A percentile compares a stretch with the other conserved stretches of the same genome.
These are phyloP conservation scores for Metschnikowia similis DNA, from an alignment of 805 yeast genomes.

Conservation along the genomic window DNA sequence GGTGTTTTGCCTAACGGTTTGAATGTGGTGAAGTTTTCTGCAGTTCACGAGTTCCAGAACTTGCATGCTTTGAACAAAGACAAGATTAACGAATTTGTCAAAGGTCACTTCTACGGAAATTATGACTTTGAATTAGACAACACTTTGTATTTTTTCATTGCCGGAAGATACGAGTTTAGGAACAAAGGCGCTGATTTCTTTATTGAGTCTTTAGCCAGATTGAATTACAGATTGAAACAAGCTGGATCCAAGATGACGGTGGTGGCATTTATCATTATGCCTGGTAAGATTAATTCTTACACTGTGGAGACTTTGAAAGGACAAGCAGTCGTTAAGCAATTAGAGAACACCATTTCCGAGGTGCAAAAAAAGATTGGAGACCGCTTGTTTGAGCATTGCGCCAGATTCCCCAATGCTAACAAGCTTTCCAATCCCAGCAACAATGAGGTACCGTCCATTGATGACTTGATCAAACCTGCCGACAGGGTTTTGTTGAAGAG, in stretches of 20 bases:
- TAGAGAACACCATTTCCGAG: constrained; percentile 83
- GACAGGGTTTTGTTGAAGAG: constrained; percentile 88
- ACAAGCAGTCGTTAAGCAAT: constrained; percentile 90
- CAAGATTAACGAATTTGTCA: constrained; percentile 87
- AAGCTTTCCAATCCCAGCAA: constrained; percentile 38
- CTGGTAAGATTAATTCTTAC: constrained; percentile 89
- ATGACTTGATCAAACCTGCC: constrained; percentile 77
- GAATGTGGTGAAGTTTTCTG: constrained; percentile 92
- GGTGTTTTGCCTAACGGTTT: constrained; percentile 97
- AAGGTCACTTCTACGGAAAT: constrained; percentile 97
- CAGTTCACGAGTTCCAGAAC: constrained; percentile 97
- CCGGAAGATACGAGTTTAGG: constrained; percentile 95
- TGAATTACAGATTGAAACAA: constrained; percentile 81
- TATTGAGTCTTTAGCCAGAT: constrained; percentile 86
- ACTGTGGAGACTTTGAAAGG: constrained; percentile 95
- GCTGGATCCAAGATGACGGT: constrained; percentile 84
- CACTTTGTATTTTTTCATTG: constrained; percentile 91
- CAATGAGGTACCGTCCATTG: constrained; percentile 70
- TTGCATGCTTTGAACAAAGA: constrained; percentile 89
- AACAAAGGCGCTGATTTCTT: constrained; percentile 96
- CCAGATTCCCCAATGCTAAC: constrained; percentile 53
- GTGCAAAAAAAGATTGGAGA: constrained; percentile 84
- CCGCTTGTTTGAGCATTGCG: constrained; percentile 86
- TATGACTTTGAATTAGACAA: constrained; percentile 92
- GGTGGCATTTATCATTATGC: constrained; percentile 97